These are phyloP conservation scores for Hymenoscyphus repandus DNA, from an alignment of 2,329 filamentous ascomycete genomes.

Conservation along the genomic window DNA sequence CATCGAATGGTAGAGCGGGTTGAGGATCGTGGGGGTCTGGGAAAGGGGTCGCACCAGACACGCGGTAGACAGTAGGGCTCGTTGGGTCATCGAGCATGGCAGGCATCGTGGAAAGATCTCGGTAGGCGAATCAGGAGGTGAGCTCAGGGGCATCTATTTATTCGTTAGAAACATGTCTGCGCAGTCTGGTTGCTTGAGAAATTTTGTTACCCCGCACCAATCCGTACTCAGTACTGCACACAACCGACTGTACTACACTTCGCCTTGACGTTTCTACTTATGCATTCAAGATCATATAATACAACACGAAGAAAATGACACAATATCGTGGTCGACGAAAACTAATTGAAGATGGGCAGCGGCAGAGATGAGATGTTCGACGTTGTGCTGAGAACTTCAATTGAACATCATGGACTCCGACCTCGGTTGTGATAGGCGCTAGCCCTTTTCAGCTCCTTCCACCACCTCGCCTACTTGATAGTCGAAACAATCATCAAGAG, in stretches of 20 bases:
- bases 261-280: neutral
- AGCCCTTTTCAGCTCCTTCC: neutral
- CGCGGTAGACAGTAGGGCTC: slow-evolving; percentile 48
- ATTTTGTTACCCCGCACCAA: slow-evolving; percentile 4
- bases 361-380: slow-evolving; percentile 12
- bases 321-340: too few relatives aligned
- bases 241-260: neutral
- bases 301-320: too few relatives aligned
- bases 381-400: slow-evolving; percentile 12
- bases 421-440: neutral
- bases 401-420: slow-evolving; percentile 8
- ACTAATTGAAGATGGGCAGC: neutral
- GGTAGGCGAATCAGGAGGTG: neutral
- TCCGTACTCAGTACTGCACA: neutral
- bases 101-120: slow-evolving; percentile 40
- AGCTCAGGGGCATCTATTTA: slow-evolving; percentile 5
- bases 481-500: too few relatives aligned
- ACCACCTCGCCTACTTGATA: too few relatives aligned
- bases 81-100: slow-evolving; percentile 58
- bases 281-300: neutral
- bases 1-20: slow-evolving; percentile 37
- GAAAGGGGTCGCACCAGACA: slow-evolving; percentile 47
- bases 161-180: neutral
- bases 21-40: slow-evolving; percentile 45
- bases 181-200: neutral